These are phyloP conservation scores for Talaromyces islandicus DNA, from an alignment of 2,329 filamentous ascomycete species.

Conservation along the genomic window DNA sequence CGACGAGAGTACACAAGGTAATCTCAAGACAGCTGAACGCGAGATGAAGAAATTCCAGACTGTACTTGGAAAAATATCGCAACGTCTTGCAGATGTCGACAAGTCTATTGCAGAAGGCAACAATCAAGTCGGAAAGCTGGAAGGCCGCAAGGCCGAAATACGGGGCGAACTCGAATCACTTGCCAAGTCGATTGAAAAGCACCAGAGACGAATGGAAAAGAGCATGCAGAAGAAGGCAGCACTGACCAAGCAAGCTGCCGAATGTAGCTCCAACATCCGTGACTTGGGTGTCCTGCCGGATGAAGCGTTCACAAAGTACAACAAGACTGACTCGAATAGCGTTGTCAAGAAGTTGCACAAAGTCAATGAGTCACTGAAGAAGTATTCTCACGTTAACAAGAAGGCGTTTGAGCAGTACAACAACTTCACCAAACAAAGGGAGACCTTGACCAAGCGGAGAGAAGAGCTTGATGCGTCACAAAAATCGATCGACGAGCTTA, in stretches of 20 bases:
- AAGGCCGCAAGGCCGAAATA: slow-evolving; percentile 56
- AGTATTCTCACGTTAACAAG: slow-evolving; percentile 98
- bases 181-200: slow-evolving; percentile 69
- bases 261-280: slow-evolving; percentile 82
- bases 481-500: slow-evolving; percentile 82
- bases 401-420: slow-evolving; percentile 99
- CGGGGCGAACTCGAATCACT: slow-evolving; percentile 71
- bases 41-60: slow-evolving; percentile 75
- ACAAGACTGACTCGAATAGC: slow-evolving; percentile 70
- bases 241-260: slow-evolving; percentile 67
- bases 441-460: slow-evolving; percentile 75
- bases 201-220: slow-evolving; percentile 88
- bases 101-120: slow-evolving; percentile 58
- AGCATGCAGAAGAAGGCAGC: slow-evolving; percentile 82
- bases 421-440: slow-evolving; percentile 88
- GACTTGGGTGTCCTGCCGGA: slow-evolving; percentile 90
- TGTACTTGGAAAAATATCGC: slow-evolving; percentile 59
- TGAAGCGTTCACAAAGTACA: slow-evolving; percentile 87
- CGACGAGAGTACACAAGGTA: slow-evolving; percentile 54
- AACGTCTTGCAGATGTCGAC: slow-evolving; percentile 70
- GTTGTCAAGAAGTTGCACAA: slow-evolving; percentile 74
- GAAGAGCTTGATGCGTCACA: slow-evolving; percentile 84
- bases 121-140: slow-evolving; percentile 51
- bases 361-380: slow-evolving; percentile 87
- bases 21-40: slow-evolving; percentile 69